phyloP scores from a whole-genome alignment of 202 grass and related monocot genomes.

The Setaria viridis region DNA sequence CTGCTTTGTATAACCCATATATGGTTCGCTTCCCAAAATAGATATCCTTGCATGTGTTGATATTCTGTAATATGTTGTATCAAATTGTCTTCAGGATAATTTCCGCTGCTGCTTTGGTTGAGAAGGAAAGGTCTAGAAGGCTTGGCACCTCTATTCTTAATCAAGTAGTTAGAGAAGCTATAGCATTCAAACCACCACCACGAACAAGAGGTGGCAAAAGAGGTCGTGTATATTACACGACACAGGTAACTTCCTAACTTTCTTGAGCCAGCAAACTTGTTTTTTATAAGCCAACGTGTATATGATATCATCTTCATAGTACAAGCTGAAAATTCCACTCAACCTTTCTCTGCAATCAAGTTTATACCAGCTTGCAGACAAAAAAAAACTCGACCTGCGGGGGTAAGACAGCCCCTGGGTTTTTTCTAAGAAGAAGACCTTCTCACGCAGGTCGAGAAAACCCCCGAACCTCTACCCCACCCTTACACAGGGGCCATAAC shows the following conservation, averaged over 20 bases:
- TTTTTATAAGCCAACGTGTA: neutral
- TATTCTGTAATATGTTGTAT: constrained; percentile 13
- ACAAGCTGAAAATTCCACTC: constrained; percentile 13
- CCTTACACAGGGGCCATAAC: too few species aligned
- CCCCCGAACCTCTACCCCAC: too few species aligned
- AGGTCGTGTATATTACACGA: constrained; percentile 84
- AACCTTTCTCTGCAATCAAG: neutral
- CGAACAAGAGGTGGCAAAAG: constrained; percentile 91
- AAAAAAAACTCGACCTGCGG: neutral
- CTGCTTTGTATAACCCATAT: neutral
- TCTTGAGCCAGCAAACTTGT: neutral
- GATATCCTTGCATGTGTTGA: neutral
- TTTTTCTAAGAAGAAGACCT: too few species aligned
- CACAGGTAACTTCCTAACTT: constrained; percentile 66
- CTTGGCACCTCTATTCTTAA: constrained; percentile 92
- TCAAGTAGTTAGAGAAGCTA: constrained; percentile 91
- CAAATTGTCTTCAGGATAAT: constrained; percentile 65
- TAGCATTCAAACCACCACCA: constrained; percentile 93
- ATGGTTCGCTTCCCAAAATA: constrained; percentile 8
- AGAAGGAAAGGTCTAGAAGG: constrained; percentile 95
- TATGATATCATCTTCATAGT: constrained; percentile 13
- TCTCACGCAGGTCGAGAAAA: too few species aligned
- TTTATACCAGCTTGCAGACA: neutral
- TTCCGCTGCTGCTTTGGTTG: constrained; percentile 78
- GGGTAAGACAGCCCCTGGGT: too few species aligned